These are phyloP conservation scores for Colletotrichum salicis DNA, from an alignment of 2,329 filamentous ascomycete genomes.

Conservation along the genomic window DNA sequence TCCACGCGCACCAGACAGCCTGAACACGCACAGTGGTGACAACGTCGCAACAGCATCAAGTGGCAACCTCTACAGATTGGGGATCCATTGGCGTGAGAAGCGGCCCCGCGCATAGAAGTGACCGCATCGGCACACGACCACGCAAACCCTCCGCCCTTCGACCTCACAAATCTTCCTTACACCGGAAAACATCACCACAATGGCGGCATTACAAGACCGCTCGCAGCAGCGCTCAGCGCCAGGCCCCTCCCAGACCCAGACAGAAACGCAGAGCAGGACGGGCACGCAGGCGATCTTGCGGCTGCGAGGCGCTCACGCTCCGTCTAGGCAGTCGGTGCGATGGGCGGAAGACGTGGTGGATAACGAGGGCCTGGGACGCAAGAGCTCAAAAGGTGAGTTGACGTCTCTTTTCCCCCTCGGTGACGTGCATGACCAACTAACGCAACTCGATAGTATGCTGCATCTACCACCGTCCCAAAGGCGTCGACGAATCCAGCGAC, in stretches of 20 bases:
- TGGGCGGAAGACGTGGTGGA: constrained; percentile 96
- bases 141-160: constrained; percentile 9
- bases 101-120: neutral
- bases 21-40: neutral
- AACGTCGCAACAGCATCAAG: neutral
- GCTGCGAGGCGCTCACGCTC: constrained; percentile 60
- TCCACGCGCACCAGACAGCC: neutral
- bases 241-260: constrained; percentile 49
- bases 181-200: constrained; percentile 46
- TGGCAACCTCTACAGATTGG: neutral
- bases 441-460: constrained; percentile 79
- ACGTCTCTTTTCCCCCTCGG: neutral
- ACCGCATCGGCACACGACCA: neutral
- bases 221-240: constrained; percentile 42
- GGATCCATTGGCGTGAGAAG: neutral
- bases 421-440: neutral
- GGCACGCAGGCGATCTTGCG: constrained; percentile 56
- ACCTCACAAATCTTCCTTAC: constrained; percentile 14
- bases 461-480: constrained; percentile 91
- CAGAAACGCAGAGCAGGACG: constrained; percentile 43
- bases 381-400: constrained; percentile 86
- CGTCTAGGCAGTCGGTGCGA: constrained; percentile 73
- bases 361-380: constrained; percentile 93
- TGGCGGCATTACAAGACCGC: constrained; percentile 41
- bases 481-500: constrained; percentile 83